Base-by-base conservation (phyloP, 805 yeast species). In the Wickerhamiella kazuoi region DNA sequence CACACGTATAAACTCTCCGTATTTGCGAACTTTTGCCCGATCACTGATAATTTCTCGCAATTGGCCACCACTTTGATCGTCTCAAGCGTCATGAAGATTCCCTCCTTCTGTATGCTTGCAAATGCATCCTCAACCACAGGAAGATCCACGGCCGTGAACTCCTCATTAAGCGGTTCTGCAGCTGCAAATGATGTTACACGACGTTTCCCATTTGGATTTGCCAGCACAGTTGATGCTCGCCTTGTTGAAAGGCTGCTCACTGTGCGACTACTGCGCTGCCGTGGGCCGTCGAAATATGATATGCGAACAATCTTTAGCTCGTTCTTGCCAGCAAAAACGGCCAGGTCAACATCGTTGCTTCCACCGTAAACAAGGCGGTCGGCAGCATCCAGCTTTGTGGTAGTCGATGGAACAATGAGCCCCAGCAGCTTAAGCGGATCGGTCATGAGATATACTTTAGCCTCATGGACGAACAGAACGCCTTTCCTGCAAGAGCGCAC, bases 361-460 rank as follows among this genome's bases (percentile, higher is more conserved):
- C 83, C 84, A 49, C 75, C 76, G 30, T 63, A 56, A 20, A 76
- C 50, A 23, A 79, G 52, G 38, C 65, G 67, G 50, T 79, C 90
- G 36, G 62, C 59, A 2, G 70, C 55, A 0, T 79, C 65, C 21
- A 80, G 69, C 2, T 73, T 69, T 0, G 82, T 69, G 0, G 79
- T 74, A 2, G 84, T 73, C 0, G 83, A 72, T 0, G 87, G 74
- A 1, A 74, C 72, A 3, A 83, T 69, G 3, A 72, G 61, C 2
- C 93, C 83, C 41, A 80, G 65, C 3, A 81, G 90, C 2, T 72
- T 70, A 44, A 78, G 59, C 1, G 94, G 87, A 52, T 81, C 93
- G 1, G 74, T 65, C 42, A 83, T 53, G 0, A 93, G 74, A 39
- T 82, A 62, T 47, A 80, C 78, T 38, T 61, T 56, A 3, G 52